phyloP scores from a whole-genome alignment of 192 early-diverging fungal species.

The Fimicolochytrium jonesii region DNA sequence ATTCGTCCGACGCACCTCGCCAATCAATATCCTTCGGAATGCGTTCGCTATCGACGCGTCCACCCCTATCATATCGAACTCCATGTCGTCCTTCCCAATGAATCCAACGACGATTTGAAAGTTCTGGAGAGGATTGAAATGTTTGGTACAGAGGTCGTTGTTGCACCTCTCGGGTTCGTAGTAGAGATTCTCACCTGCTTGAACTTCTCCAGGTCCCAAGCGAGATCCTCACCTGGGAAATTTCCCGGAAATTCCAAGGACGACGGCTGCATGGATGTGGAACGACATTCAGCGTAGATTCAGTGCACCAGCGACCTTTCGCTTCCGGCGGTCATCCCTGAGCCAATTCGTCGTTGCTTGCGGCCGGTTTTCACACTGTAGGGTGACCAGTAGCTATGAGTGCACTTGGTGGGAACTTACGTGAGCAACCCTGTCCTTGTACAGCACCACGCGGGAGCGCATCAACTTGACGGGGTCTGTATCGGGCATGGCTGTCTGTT shows the following conservation, averaged over 20 bases:
- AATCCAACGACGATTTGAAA: constrained; percentile 69
- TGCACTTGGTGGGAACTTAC: constrained; percentile 33
- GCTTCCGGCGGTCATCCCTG: too few relatives aligned
- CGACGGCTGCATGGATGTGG: constrained; percentile 53
- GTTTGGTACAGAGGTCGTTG: too few relatives aligned
- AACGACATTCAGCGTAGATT: background rate
- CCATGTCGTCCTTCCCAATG: constrained; percentile 69
- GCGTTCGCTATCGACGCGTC: constrained; percentile 95
- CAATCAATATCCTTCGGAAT: constrained; percentile 86
- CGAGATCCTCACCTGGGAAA: constrained; percentile 57
- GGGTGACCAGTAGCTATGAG: too few relatives aligned
- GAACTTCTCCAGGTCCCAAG: constrained; percentile 66
- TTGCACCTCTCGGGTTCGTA: too few relatives aligned
- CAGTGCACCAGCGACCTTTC: background rate
- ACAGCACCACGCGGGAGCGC: constrained; percentile 61
- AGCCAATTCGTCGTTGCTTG: too few relatives aligned
- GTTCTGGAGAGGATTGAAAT: constrained; percentile 45
- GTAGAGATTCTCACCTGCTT: constrained; percentile 56
- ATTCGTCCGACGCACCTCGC: constrained; percentile 57
- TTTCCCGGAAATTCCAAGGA: constrained; percentile 73
- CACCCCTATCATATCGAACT: constrained; percentile 93
- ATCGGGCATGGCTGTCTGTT: constrained; percentile 3
- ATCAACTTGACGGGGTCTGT: constrained; percentile 27
- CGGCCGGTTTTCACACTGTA: too few relatives aligned
- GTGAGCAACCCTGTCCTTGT: constrained; percentile 64